Evolutionary conservation across 768 basidiomycete species (phyloP), one percentile per base, ranked within the genome.

Genomic region (Steccherinum ochraceum): DNA sequence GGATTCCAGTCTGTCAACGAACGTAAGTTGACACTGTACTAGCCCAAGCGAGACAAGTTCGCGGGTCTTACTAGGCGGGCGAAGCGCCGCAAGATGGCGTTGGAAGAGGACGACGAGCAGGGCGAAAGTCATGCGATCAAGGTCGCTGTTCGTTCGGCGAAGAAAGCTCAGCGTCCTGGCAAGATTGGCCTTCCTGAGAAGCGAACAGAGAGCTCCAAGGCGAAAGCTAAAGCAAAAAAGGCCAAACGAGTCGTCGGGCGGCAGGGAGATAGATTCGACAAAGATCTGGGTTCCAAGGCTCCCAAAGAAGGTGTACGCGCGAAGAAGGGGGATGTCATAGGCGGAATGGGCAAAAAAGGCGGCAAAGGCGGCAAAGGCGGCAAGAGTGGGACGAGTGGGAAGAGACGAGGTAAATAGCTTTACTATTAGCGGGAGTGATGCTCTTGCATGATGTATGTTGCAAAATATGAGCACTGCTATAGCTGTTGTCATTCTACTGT

Each of bases 51-150:
- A 57, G 86, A 89, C 58, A 86, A 84, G 56, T 79, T 81, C 53
- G 74, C 87, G 5, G 94, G 93, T 10, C 76, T 97, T 11, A 86
- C 93, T n/a, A 81, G 95, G 53, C 84, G 78, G 61, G 82, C 78
- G 46, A 97, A 96, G 65, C 78, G 95, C 52, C 77, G 93, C 61
- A 96, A 93, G 70, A 73, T 94, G 71, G 85, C 86, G 5, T 74
- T 80, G 66, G 89, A 93, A 62, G 83, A 85, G 55, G 91, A 94
- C 56, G 30, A 35, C 7, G 78, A 81, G 46, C 82, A 83, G 49
- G 50, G 70, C 3, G 80, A 83, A 49, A 69, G 65, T 26, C 75
- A 72, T 20, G 71, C 76, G 7, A 68, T 87, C 42, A 74, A 78
- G 39, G 86, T 88, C 13, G 84, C 93, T 1, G 87, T 96, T 56